Base-by-base conservation (phyloP, 192 early-diverging fungal species). In the Coemansia nantahalensis region DNA sequence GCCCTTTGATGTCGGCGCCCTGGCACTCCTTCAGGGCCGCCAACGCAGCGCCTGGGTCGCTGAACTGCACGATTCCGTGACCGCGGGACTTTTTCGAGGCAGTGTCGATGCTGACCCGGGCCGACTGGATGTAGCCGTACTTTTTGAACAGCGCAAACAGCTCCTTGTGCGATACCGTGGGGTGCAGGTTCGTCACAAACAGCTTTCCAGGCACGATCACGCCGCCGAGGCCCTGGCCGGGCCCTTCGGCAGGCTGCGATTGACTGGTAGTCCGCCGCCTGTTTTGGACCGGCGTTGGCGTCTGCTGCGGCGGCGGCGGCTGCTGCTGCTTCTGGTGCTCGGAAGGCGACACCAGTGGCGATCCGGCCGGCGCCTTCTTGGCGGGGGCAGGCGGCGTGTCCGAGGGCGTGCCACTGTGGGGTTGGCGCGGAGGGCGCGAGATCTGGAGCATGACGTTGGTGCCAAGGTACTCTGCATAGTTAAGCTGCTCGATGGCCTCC, bases 121-220 rank as follows among this genome's bases (percentile, higher is more conserved):
- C 78, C 8, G 78, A 71, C 57, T 70, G 71, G 32, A 79, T 74
- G 36, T 75, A 79, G 0, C 78, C 78, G 59, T 71, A 79, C 39
- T 69, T 68, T 62, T 79, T 79, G 43, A 79, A 79, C 43, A 67
- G 54, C 30, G 66, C 62, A 67, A 79, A 79, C 53, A 79, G 59
- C 48, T 79, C 78, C 43, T 64, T 63, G 71, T 79, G 78, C 33
- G 70, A 74, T 17, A 79, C 78, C 3, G 66, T 73, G 13, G 58
- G 54, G 37, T 79, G 78, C 36, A 79, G 67, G 18, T 69, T 69
- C 22, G 67, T 79, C 32, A 79, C 64, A 64, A 79, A 79, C 18
- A 79, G 58, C 63, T 79, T 79, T 12, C 70, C 66, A 1, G 74
- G 74, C 33, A 61, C 62, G 42, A 67, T 75, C 12, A 68, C 61